Evolutionary conservation across 768 basidiomycete species (phyloP), one percentile per base, ranked within the genome.

Genomic region (Suillus hirtellus): DNA sequence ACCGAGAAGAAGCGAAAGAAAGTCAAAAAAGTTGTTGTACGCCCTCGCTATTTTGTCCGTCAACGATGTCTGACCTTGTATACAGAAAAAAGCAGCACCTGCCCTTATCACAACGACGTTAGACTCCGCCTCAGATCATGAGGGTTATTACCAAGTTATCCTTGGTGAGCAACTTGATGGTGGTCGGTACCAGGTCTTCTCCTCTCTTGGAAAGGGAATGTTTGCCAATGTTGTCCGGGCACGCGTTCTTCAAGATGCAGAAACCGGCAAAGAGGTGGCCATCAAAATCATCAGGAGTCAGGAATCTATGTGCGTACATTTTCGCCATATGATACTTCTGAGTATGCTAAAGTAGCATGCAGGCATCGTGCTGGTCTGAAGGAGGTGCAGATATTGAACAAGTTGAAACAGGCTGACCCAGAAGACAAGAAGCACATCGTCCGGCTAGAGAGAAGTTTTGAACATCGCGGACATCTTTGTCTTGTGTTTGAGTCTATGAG

Each of bases 361-460:
- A 98, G 96, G 96, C 90, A 95, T 76, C 93, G 94, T 58, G 95
- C 96, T 43, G 97, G 96, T 12, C 75, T 90, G 69, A 98, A 98
- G 74, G 96, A 99, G 74, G 90, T 83, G 0, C 88, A 90, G 69
- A 97, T 99, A 52, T 80, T 99, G 46, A 87, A 89, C 67, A 95
- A 93, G 72, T 79, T 99, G 38, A 86, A 81, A 63, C 89, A 92
- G 67, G 90, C 94, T 10, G 97, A 99, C 75, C 93, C 93, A 9
- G 95, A 96, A 21, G 96, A 99, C 77, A 98, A 95, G 80, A 96
- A 96, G 71, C 97, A 99, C 73, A 79, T 99, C 40, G 89, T 99
- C 19, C 86, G 95, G n/a, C 80, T 99, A 52, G 92, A 96, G 67
- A 80, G 93, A 61, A 96, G 93, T 1, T 99, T 99, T 75, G 97